Evolutionary conservation across 306 rosid genomes (phyloP).

Genomic region (Corylus americana): DNA sequence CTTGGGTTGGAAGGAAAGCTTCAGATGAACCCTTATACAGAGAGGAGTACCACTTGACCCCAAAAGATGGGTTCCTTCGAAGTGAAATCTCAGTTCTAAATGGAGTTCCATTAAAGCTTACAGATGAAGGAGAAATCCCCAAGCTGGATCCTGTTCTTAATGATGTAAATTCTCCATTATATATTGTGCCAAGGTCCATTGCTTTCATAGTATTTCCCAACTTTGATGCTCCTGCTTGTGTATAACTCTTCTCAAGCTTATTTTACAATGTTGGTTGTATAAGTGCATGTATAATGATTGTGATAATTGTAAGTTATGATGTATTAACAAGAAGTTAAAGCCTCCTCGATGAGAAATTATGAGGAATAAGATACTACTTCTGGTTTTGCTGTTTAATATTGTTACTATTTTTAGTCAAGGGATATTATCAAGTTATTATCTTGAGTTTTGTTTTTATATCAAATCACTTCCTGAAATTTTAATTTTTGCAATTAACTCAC

Average conservation of each 20-base stretch:
- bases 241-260: slow-evolving; percentile 11
- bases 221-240: slow-evolving; percentile 61
- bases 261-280: not conserved
- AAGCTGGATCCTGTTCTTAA: slow-evolving; percentile 46
- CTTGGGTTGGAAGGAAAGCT: slow-evolving; percentile 79
- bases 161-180: slow-evolving; percentile 45
- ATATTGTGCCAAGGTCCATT: slow-evolving; percentile 41
- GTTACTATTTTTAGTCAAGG: not conserved
- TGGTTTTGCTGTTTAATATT: not conserved
- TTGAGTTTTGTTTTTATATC: too few species aligned
- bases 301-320: slow-evolving; percentile 22
- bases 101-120: slow-evolving; percentile 60
- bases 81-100: slow-evolving; percentile 76
- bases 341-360: not conserved
- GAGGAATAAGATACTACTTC: not conserved
- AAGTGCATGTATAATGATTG: not conserved
- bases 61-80: slow-evolving; percentile 50
- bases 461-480: too few species aligned
- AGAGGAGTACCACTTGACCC: slow-evolving; percentile 82
- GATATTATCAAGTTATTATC: not conserved
- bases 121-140: slow-evolving; percentile 70
- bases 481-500: too few species aligned
- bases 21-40: slow-evolving; percentile 54
- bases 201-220: slow-evolving; percentile 49
- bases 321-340: not conserved